These are phyloP conservation scores for Mrakia hoshinonis DNA, from an alignment of 768 basidiomycete genomes.

Conservation along the genomic window DNA sequence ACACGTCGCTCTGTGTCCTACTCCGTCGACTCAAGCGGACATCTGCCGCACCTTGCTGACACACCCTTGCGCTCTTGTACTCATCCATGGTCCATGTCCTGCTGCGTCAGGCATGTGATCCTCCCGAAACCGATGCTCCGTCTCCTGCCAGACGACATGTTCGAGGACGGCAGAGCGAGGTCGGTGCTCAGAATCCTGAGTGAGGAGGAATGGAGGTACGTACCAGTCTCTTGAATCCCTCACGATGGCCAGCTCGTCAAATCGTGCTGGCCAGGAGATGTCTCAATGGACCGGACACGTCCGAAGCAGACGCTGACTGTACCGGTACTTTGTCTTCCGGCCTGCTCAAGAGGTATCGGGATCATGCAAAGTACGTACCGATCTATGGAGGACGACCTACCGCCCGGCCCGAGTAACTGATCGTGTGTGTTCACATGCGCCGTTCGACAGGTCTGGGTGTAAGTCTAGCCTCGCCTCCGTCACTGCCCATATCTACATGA, in stretches of 20 bases:
- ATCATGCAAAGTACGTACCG: slow-evolving; percentile 67
- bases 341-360: slow-evolving; percentile 61
- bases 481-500: neutral
- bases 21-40: no score
- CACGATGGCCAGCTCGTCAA: no score
- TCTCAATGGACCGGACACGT: no score
- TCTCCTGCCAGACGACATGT: slow-evolving; percentile 56
- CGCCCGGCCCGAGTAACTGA: neutral
- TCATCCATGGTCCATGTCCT: no score
- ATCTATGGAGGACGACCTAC: neutral
- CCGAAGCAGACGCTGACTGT: neutral
- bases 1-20: no score
- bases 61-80: no score
- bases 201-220: slow-evolving; percentile 71
- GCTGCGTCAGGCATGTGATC: slow-evolving; percentile 68
- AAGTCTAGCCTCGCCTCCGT: no score
- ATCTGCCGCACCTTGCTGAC: no score
- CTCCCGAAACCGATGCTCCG: slow-evolving; percentile 90
- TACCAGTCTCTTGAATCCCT: no score
- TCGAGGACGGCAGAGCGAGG: neutral
- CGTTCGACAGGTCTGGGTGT: neutral
- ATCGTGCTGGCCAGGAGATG: no score
- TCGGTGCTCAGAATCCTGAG: slow-evolving; percentile 63
- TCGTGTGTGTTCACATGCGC: no score
- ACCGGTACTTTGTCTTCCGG: neutral